phyloP scores from a whole-genome alignment of 2,329 filamentous ascomycete genomes.

The Rutstroemia sp. region DNA sequence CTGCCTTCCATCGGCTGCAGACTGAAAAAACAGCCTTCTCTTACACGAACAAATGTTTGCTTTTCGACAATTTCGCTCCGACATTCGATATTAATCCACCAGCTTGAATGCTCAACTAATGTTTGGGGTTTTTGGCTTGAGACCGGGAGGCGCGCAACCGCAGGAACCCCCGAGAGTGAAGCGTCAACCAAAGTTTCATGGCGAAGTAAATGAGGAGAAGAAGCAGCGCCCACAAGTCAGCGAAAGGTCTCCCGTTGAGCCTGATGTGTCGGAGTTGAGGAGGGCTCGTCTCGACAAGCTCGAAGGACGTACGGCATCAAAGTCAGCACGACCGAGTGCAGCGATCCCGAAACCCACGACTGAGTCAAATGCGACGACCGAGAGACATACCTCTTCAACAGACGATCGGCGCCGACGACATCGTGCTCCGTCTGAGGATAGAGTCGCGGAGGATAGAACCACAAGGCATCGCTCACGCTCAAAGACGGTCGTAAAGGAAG shows the following conservation, averaged over 20 bases:
- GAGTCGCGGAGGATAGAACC: background rate
- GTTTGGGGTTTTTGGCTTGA: background rate
- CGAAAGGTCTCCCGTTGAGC: slow-evolving; percentile 16
- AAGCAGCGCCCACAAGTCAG: slow-evolving; percentile 11
- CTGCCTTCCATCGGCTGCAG: slow-evolving; percentile 7
- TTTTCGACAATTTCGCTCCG: too few species aligned
- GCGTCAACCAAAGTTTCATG: slow-evolving; percentile 16
- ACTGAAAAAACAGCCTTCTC: slow-evolving; percentile 11
- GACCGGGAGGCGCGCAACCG: background rate
- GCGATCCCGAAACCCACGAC: slow-evolving; percentile 17
- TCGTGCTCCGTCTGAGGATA: slow-evolving; percentile 7
- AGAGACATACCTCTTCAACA: slow-evolving; percentile 15
- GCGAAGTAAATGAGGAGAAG: slow-evolving; percentile 20
- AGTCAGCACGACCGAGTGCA: slow-evolving; percentile 12
- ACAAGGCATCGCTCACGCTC: slow-evolving; percentile 17
- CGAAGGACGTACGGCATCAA: slow-evolving; percentile 13
- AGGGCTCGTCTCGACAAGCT: slow-evolving; percentile 25
- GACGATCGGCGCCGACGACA: slow-evolving; percentile 19
- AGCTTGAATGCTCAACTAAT: slow-evolving; percentile 1
- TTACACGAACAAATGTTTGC: slow-evolving; percentile 16
- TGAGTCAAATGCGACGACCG: slow-evolving; percentile 21
- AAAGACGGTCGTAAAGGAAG: slow-evolving; percentile 8
- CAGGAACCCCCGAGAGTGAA: slow-evolving; percentile 11
- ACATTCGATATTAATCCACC: background rate
- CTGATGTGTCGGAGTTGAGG: slow-evolving; percentile 18